phyloP scores from a whole-genome alignment of 305 asterid genomes.

The Rubia peregrina region DNA sequence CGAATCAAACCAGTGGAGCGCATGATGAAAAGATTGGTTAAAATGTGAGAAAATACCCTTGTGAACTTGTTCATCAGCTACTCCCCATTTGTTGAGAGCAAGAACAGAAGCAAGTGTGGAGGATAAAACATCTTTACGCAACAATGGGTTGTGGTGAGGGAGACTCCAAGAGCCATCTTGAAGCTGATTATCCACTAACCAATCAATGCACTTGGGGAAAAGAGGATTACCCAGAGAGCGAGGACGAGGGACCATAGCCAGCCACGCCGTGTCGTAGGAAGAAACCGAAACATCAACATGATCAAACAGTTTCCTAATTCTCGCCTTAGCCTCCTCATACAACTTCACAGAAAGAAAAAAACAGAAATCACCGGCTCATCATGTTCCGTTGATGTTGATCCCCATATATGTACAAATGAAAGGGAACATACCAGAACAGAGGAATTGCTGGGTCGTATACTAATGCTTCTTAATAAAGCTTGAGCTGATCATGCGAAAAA shows the following conservation, averaged over 20 bases:
- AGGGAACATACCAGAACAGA: constrained; percentile 26
- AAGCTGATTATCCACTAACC: constrained; percentile 74
- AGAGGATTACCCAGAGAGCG: constrained; percentile 47
- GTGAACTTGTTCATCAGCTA: constrained; percentile 51
- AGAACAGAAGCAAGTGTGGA: constrained; percentile 83
- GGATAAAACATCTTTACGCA: constrained; percentile 63
- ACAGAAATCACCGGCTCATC: constrained; percentile 9
- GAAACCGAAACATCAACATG: constrained; percentile 58
- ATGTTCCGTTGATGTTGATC: not conserved
- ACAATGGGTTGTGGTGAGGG: constrained; percentile 52
- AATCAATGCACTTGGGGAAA: constrained; percentile 61
- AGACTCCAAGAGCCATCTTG: constrained; percentile 83
- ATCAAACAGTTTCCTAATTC: constrained; percentile 44
- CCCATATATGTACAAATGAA: not conserved
- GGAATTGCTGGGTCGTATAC: constrained; percentile 20
- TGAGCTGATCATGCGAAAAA: constrained; percentile 31
- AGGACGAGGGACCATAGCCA: constrained; percentile 93
- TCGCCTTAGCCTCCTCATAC: constrained; percentile 44
- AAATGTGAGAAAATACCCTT: constrained; percentile 37
- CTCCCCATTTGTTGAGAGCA: constrained; percentile 74
- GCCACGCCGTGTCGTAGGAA: constrained; percentile 94
- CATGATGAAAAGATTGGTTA: not conserved
- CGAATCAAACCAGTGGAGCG: constrained; percentile 9
- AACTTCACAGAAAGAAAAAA: constrained; percentile 23
- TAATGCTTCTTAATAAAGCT: constrained; percentile 24